Conservation (phyloP, 2,329 filamentous ascomycete species). For the Fusarium brevicatenulatum region DNA sequence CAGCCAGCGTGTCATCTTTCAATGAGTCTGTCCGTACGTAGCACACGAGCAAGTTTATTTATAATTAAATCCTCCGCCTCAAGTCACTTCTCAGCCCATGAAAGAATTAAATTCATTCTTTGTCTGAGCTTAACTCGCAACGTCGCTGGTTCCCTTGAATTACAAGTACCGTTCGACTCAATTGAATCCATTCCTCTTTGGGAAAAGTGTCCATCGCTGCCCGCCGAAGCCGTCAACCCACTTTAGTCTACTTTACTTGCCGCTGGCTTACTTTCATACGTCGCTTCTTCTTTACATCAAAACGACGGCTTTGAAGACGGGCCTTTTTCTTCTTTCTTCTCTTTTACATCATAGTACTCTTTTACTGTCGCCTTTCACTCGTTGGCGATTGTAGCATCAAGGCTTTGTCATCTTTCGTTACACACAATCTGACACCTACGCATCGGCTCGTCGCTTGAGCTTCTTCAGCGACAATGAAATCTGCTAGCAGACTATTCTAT, state of each 20-base stretch:
- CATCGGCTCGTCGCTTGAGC: conserved; percentile 8
- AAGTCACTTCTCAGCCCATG: neutral
- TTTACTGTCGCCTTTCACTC: conserved; percentile 23
- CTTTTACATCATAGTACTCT: neutral
- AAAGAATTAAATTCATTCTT: neutral
- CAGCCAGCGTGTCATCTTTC: conserved; percentile 45
- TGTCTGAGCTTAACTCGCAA: neutral
- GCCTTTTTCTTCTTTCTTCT: neutral
- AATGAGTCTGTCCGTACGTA: neutral
- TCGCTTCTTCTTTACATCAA: conserved; percentile 36
- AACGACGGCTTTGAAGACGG: conserved; percentile 6
- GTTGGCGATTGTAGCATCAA: conserved; percentile 1
- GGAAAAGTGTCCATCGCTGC: conserved; percentile 32
- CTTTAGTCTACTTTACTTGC: conserved; percentile 34
- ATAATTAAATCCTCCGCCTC: neutral
- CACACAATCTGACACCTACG: neutral
- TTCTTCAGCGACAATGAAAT: conserved; percentile 55
- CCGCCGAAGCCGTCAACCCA: conserved; percentile 40
- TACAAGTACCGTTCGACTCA: conserved; percentile 30
- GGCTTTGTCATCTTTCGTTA: neutral
- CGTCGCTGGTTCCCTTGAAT: conserved; percentile 4
- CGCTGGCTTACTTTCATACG: conserved; percentile 34
- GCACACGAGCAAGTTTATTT: conserved; percentile 11
- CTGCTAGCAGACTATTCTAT: conserved; percentile 65
- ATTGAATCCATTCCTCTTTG: conserved; percentile 3